Percentiles rank a stretch among this genome's conserved stretches.
Evolutionary conservation across 345 rosid genomes (phyloP).

Genomic region (Brassica incana): DNA sequence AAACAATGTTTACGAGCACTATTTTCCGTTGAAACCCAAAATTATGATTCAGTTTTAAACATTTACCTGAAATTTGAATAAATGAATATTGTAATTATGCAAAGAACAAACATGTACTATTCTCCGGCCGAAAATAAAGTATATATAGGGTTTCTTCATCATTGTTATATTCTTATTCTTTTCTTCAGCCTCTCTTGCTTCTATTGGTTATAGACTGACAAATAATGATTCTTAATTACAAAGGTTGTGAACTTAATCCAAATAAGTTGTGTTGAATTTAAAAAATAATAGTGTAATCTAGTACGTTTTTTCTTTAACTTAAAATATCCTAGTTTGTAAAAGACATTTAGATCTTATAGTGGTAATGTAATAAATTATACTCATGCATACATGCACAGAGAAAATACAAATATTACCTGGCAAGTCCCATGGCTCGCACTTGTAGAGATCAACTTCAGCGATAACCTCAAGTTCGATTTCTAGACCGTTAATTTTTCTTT

Average conservation of each 20-base stretch:
- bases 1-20: not conserved
- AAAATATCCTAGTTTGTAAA: not conserved
- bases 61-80: not conserved
- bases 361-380: no score
- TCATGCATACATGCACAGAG: no score
- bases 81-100: not conserved
- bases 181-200: slow-evolving; percentile 33
- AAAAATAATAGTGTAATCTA: not conserved
- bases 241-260: not conserved
- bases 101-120: not conserved
- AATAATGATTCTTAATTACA: not conserved
- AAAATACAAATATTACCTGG: slow-evolving; percentile 47
- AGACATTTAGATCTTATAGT: not conserved
- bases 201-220: not conserved
- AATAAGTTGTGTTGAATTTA: not conserved
- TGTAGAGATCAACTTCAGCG: slow-evolving; percentile 81
- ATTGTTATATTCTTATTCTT: slow-evolving; percentile 39
- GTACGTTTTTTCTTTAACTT: not conserved
- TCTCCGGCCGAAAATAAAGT: slow-evolving; percentile 20
- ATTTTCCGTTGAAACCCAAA: not conserved
- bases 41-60: not conserved
- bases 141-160: slow-evolving; percentile 41
- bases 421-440: slow-evolving; percentile 88
- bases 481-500: slow-evolving; percentile 63
- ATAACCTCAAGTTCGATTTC: slow-evolving; percentile 71